Evolutionary conservation across 106 monocot genomes (phyloP), one percentile per base, ranked within the genome.

Genomic region (Platanthera guangdongensis): DNA sequence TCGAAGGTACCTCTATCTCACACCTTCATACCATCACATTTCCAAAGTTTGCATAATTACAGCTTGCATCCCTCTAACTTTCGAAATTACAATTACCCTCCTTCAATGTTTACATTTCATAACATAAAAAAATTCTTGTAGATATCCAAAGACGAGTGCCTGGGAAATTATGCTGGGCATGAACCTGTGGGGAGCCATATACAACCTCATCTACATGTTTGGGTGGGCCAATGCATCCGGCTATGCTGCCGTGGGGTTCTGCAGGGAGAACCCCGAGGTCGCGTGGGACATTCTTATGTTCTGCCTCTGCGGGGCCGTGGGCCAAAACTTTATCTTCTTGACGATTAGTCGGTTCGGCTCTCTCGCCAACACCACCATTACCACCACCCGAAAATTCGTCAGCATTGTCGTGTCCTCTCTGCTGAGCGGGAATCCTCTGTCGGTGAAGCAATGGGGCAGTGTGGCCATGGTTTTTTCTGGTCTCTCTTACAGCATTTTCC

Each of bases 111-210:
- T 25, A 25, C 25, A 25, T 25, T 25, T 25, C 25, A 25, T 25
- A 25, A 25, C 39, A 39, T n/a, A 0, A 1, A 60, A 60, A 60
- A 60, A 16, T n/a, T 48, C 4, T 65, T 30, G 55, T 79, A 96
- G 95, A 82, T 89, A 92, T 50, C 97, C 93, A 16, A 92, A 94
- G 81, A 94, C 97, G 0, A 86, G 83, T 57, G 91, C 97, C 9
- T 99, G 97, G 97, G 94, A 94, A 68, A 94, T 99, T 53, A 99
- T 99, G 97, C 84, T 99, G 21, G 97, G 97, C 22, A 99, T 99
- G 97, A 99, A 99, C 76, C 83, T 99, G 1, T 99, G 97, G 94
- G 97, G 94, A 47, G 90, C 86, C 50, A 85, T 99, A 16, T 99
- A 99, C 70, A 94, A 94, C 60, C 65, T 86, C 32, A 45, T 89